Evolutionary conservation across 345 rosid genomes (phyloP), one percentile per base, ranked within the genome.

Genomic region (Mallotus nudiflorus): DNA sequence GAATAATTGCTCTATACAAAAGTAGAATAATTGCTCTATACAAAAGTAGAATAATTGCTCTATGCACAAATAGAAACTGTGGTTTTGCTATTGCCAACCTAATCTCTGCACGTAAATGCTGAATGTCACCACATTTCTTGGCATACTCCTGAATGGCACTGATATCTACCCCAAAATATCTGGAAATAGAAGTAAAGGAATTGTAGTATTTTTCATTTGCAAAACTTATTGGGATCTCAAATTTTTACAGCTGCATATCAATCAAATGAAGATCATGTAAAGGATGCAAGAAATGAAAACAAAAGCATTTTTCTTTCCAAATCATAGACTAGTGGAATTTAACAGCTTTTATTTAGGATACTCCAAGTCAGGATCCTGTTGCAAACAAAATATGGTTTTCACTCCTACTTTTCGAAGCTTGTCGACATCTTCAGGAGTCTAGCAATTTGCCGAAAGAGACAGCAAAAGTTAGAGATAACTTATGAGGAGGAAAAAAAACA

Each of bases 151-250:
- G 91, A 69, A 94, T 94, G 64, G 93, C 89, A 55, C 58, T 69
- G 62, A 94, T 91, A 81, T 94, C 97, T 62, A 94, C 96, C 57
- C 93, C 93, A 79, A 94, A 94, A 80, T 90, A 94, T 81, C 98
- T 94, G 80, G 33, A 81, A 70, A 63, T 48, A 67, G 18, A 59
- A 40, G 87, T 88, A 49, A 94, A 81, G 89, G 84, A 66, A 70
- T 33, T 49, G 55, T 19, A 53, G 35, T 1, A 37, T 39, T 39
- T 42, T 51, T 44, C 50, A 31, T 48, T 67, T 48, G 45, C 31
- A 44, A 44, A 65, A 22, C 46, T 66, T 28, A 29, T 64, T 15
- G 24, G 1, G 3, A 24, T 58, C 29, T 40, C 57, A 39, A 44
- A 33, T 48, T 22, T 50, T 61, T 28, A 67, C 6, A 73, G 53